Base-by-base conservation (phyloP, 148 eudicot genomes). In the Cornus suecica region DNA sequence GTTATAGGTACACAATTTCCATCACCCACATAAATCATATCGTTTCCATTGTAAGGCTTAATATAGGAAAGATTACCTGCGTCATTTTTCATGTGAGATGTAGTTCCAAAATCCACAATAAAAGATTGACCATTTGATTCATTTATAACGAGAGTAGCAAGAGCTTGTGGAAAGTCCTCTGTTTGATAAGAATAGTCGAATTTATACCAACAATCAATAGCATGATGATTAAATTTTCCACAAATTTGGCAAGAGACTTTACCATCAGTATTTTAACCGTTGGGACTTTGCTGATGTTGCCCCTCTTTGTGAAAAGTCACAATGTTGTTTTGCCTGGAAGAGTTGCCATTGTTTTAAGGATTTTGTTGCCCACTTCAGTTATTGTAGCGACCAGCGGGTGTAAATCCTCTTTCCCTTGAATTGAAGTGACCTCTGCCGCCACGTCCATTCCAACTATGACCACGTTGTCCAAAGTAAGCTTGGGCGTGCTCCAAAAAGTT, bases 121-220 rank as follows among this genome's bases (percentile, higher is more conserved):
- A 54, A 25, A 48, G 37, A 32, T 1, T 32, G n/a, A 2, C 7
- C 37, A 28, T 72, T 60, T 2, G 31, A 8, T 1, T 56, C 25
- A 29, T 72, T 72, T 2, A 72, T 22, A 24, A 9, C 0, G 23
- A 31, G 26, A 72, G 48, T 8, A 32, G 7, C 37, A 32, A 0
- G 37, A 8, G 37, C 37, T 32, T 32, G 1, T 3, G 37, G 37
- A 32, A 32, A 4, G 7, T 32, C 37, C 7, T 32, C 5, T 2
- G 37, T 2, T 8, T 32, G 37, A 8, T 32, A 0, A 0, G 37
- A 32, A 32, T 58, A 56, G 58, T 72, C 75, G 22, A 60, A 72
- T 16, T 18, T 14, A 25, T 72, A 72, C 66, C 48, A 72, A 22
- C 42, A 72, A 66, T 72, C n/a, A 28, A 72, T 28, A 15, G 45